These are phyloP conservation scores for Pleodorina starrii DNA, from an alignment of 139 green algal species.

Conservation along the genomic window DNA sequence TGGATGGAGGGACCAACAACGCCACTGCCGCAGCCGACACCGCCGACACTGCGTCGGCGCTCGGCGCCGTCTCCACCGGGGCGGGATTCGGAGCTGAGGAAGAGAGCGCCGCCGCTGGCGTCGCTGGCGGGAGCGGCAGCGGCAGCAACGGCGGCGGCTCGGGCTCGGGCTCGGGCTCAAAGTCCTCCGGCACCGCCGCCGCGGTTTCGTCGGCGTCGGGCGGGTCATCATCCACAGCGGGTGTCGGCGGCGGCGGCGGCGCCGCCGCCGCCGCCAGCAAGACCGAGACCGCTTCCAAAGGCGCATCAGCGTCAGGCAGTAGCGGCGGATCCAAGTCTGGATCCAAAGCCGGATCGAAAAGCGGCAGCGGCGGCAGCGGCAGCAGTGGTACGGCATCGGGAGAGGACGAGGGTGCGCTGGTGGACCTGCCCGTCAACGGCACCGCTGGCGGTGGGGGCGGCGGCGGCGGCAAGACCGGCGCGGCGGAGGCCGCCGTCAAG, in stretches of 20 bases:
- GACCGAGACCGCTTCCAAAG: too few species aligned
- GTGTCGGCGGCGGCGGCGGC: too few species aligned
- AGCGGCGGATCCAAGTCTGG: too few species aligned
- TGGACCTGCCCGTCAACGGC: background rate
- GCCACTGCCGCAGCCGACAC: background rate
- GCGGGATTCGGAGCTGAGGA: background rate
- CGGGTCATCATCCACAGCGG: background rate
- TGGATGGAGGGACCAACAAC: background rate
- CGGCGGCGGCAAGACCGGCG: background rate
- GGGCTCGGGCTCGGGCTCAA: too few species aligned
- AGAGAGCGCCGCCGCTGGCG: background rate
- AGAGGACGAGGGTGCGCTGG: background rate
- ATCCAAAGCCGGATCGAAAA: too few species aligned
- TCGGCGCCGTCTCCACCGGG: background rate
- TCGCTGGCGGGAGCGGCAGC: too few species aligned
- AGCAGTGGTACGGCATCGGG: background rate
- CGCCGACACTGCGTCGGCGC: background rate
- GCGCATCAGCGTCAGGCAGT: too few species aligned
- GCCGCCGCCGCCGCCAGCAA: too few species aligned
- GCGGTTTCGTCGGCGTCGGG: too few species aligned
- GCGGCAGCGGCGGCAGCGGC: background rate
- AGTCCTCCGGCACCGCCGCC: too few species aligned
- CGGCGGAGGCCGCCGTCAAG: background rate
- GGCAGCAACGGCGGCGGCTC: too few species aligned
- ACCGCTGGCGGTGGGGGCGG: background rate